Conservation (phyloP, 2,329 filamentous ascomycete genomes). For the Colletotrichum scovillei region DNA sequence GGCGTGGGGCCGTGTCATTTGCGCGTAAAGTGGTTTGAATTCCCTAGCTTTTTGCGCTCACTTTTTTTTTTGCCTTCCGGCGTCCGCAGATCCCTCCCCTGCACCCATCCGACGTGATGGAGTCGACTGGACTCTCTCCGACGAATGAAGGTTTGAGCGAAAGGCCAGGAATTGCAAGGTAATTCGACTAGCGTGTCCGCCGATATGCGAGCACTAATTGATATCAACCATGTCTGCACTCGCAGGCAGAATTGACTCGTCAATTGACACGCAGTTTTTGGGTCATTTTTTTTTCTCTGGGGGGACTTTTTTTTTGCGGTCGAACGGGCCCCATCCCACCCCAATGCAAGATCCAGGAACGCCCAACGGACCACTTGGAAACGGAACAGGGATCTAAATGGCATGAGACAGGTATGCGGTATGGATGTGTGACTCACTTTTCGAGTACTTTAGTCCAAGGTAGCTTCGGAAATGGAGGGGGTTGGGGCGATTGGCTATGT, state of each 20-base stretch:
- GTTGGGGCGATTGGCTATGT: conserved; percentile 32
- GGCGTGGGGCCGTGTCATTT: conserved; percentile 40
- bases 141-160: conserved; percentile 23
- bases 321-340: conserved; percentile 2
- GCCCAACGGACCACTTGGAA: conserved; percentile 28
- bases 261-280: conserved; percentile 30
- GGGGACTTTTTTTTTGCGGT: conserved; percentile 12
- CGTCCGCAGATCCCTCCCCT: conserved; percentile 41
- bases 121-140: conserved; percentile 23
- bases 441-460: conserved; percentile 15
- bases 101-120: conserved; percentile 31
- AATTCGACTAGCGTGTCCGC: conserved; percentile 28
- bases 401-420: conserved; percentile 36
- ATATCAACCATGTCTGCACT: conserved; percentile 7
- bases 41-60: conserved; percentile 11
- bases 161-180: conserved; percentile 30
- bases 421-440: conserved; percentile 37
- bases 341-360: conserved; percentile 38
- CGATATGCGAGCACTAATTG: conserved; percentile 31
- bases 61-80: background rate
- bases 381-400: conserved; percentile 36
- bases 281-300: background rate
- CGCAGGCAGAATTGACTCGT: conserved; percentile 34
- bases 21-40: conserved; percentile 49
- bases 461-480: conserved; percentile 31